Conservation (phyloP, 2,329 filamentous ascomycete species). For the Claviceps sp. region DNA sequence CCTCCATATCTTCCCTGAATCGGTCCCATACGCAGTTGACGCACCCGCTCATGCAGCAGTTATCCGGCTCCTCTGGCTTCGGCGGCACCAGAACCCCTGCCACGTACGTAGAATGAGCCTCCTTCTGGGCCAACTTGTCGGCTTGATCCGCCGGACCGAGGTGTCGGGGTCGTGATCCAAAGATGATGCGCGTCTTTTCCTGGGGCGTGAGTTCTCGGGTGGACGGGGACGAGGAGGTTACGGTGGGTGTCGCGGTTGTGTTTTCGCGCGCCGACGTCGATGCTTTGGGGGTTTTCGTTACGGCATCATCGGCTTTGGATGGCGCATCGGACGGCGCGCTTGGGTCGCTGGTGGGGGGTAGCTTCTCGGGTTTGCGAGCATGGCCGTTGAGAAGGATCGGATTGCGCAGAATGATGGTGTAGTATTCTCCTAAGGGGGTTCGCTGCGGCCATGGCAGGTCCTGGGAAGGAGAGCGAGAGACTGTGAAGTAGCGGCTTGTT, state of each 20-base stretch:
- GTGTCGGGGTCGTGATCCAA: conserved; percentile 65
- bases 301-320: neutral
- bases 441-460: conserved; percentile 21
- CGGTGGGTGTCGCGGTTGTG: conserved; percentile 5
- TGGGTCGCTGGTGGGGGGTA: conserved; percentile 25
- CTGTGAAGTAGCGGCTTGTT: conserved; percentile 16
- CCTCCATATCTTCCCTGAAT: conserved; percentile 83
- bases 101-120: conserved; percentile 47
- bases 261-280: conserved; percentile 6
- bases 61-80: conserved; percentile 78
- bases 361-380: conserved; percentile 21
- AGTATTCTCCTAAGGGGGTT: conserved; percentile 44
- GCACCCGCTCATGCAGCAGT: conserved; percentile 98
- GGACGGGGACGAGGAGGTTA: conserved; percentile 13
- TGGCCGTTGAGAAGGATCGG: conserved; percentile 25
- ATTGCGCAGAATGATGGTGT: conserved; percentile 40
- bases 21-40: conserved; percentile 95
- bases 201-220: conserved; percentile 24
- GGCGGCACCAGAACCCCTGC: conserved; percentile 77
- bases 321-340: conserved; percentile 8
- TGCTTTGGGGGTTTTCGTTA: neutral
- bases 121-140: conserved; percentile 43
- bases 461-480: conserved; percentile 9
- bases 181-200: conserved; percentile 55
- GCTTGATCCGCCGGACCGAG: conserved; percentile 59